Evolutionary conservation across 2,329 filamentous ascomycete genomes (phyloP).

Genomic region (Alternaria sp.): DNA sequence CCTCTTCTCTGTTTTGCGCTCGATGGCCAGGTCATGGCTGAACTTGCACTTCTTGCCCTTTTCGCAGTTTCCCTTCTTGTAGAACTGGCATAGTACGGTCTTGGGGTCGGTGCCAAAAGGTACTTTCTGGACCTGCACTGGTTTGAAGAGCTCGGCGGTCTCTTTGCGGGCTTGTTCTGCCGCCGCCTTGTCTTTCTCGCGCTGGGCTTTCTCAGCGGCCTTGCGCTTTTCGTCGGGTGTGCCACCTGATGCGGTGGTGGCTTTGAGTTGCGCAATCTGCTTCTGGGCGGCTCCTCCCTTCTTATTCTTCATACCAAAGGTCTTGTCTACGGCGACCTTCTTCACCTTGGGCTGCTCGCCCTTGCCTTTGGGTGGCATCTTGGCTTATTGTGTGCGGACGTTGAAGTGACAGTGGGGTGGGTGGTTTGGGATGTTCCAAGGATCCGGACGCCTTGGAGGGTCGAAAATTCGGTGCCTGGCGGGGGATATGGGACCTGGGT

Average conservation of each 20-base stretch:
- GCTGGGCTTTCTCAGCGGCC: constrained; percentile 66
- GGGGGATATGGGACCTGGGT: constrained; percentile 19
- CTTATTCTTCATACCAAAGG: constrained; percentile 99
- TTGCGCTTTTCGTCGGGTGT: constrained; percentile 88
- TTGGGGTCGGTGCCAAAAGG: constrained; percentile 98
- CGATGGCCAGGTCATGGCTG: constrained; percentile 85
- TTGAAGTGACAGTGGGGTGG: constrained; percentile 13
- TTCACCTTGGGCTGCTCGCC: constrained; percentile 54
- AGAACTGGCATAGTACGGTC: constrained; percentile 95
- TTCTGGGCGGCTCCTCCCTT: constrained; percentile 91
- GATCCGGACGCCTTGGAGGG: constrained; percentile 7
- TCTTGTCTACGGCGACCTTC: constrained; percentile 87
- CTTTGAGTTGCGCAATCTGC: constrained; percentile 80
- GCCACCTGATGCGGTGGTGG: constrained; percentile 68
- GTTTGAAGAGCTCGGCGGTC: constrained; percentile 82
- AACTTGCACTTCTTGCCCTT: constrained; percentile 97
- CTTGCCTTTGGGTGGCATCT: constrained; percentile 74
- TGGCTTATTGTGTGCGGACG: constrained; percentile 42
- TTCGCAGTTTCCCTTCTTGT: constrained; percentile 95
- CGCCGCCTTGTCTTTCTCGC: constrained; percentile 88
- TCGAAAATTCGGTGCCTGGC: constrained; percentile 23
- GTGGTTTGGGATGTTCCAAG: neutral
- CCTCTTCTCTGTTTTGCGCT: constrained; percentile 91
- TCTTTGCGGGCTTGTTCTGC: constrained; percentile 85
- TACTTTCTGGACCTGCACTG: constrained; percentile 95